These are phyloP conservation scores for Fusarium liriodendri DNA, from an alignment of 2,329 filamentous ascomycete genomes.

Conservation along the genomic window DNA sequence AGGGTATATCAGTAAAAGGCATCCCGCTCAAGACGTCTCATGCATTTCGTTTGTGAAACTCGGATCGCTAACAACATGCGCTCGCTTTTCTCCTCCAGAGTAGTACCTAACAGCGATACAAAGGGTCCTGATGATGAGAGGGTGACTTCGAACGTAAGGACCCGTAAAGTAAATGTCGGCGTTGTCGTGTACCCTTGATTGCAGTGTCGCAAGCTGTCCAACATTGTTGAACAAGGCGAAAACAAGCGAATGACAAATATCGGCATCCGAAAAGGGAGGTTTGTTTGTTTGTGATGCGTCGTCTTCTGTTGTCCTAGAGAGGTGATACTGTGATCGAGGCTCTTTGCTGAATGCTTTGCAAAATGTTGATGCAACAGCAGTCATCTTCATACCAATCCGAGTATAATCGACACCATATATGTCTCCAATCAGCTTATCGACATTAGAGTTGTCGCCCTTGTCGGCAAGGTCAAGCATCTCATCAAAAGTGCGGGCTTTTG, in stretches of 20 bases:
- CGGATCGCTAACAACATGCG: constrained; percentile 6
- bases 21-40: neutral
- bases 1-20: neutral
- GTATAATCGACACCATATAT: constrained; percentile 97
- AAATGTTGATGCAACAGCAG: constrained; percentile 94
- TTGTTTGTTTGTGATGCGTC: constrained; percentile 68
- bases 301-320: constrained; percentile 72
- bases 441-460: constrained; percentile 87
- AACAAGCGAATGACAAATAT: constrained; percentile 89
- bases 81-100: constrained; percentile 21
- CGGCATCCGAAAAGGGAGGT: constrained; percentile 75
- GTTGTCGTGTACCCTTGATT: constrained; percentile 93
- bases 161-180: constrained; percentile 97
- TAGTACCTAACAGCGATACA: constrained; percentile 34
- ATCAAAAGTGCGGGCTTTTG: constrained; percentile 91
- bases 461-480: constrained; percentile 96
- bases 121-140: constrained; percentile 96
- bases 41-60: neutral
- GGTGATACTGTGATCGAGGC: constrained; percentile 59
- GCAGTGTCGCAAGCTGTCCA: constrained; percentile 94
- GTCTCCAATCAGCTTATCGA: constrained; percentile 97
- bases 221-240: constrained; percentile 99
- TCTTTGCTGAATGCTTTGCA: constrained; percentile 97
- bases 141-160: constrained; percentile 94
- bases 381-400: constrained; percentile 96